Conservation (phyloP, 1,284 basidiomycete species). For the Malassezia sympodialis region DNA sequence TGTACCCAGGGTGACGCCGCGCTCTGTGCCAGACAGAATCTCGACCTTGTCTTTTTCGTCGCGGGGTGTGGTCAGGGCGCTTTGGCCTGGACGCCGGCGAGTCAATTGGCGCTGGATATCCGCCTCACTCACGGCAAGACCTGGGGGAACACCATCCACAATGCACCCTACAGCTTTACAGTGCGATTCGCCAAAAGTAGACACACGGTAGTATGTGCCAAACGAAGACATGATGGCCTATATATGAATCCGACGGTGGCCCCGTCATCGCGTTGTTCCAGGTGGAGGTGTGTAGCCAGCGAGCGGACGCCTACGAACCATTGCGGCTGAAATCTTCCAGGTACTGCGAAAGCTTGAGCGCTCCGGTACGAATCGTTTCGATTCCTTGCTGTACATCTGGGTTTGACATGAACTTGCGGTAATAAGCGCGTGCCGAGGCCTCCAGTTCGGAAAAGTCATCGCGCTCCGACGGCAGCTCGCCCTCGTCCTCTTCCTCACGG, state of each 20-base stretch:
- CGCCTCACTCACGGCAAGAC: constrained; percentile 64
- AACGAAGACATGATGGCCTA: constrained; percentile 70
- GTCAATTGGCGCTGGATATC: constrained; percentile 90
- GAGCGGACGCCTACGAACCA: constrained; percentile 23
- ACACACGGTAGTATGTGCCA: constrained; percentile 79
- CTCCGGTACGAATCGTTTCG: constrained; percentile 41
- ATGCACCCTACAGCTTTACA: constrained; percentile 95
- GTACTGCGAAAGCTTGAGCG: constrained; percentile 44
- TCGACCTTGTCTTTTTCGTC: constrained; percentile 93
- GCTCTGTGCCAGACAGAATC: constrained; percentile 86
- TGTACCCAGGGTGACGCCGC: constrained; percentile 88
- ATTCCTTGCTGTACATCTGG: constrained; percentile 47
- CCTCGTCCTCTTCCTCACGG: constrained; percentile 64
- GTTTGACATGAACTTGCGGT: constrained; percentile 44
- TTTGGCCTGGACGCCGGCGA: constrained; percentile 86
- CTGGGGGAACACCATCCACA: constrained; percentile 92
- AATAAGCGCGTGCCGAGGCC: constrained; percentile 41
- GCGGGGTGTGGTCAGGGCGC: constrained; percentile 80
- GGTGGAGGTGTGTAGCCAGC: constrained; percentile 17
- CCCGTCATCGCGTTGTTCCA: not conserved
- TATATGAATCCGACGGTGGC: not conserved
- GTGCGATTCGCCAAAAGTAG: constrained; percentile 95
- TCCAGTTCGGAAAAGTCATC: constrained; percentile 39
- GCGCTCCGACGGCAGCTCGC: constrained; percentile 18
- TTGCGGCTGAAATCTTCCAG: constrained; percentile 46